Percentiles rank a stretch among this genome's conserved stretches.
Conservation (phyloP, 768 basidiomycete species). For the Hortiboletus campestris region DNA sequence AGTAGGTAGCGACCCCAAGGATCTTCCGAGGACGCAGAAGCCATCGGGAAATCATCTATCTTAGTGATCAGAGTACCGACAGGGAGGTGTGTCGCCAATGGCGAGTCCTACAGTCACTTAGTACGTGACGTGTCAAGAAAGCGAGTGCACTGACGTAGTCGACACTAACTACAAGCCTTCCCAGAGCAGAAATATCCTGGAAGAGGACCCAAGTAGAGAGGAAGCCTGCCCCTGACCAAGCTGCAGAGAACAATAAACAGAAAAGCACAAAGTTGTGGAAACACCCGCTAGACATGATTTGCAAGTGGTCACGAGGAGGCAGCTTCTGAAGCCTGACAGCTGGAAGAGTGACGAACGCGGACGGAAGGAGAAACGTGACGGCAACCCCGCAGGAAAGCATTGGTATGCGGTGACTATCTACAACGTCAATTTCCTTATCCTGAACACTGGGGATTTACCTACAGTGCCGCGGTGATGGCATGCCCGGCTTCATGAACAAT, state of each 20-base stretch:
- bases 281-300: conserved; percentile 70
- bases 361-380: conserved; percentile 62
- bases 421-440: not conserved
- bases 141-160: conserved; percentile 44
- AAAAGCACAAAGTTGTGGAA: conserved; percentile 74
- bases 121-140: not conserved
- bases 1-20: conserved; percentile 50
- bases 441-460: conserved; percentile 26
- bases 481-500: conserved; percentile 82
- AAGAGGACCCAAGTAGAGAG: conserved; percentile 42
- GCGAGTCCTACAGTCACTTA: conserved; percentile 49
- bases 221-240: conserved; percentile 32
- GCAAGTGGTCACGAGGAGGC: conserved; percentile 46
- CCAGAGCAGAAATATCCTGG: conserved; percentile 47
- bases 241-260: conserved; percentile 40
- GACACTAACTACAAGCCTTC: conserved; percentile 55
- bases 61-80: conserved; percentile 58
- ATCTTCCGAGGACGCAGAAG: conserved; percentile 25
- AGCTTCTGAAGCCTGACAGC: conserved; percentile 35
- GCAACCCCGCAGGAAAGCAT: conserved; percentile 61
- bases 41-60: conserved; percentile 61
- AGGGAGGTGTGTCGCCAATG: conserved; percentile 54
- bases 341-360: conserved; percentile 71
- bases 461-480: conserved; percentile 74
- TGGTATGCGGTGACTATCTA: conserved; percentile 59